A percentile compares a stretch with the other conserved stretches of the same genome.
Conservation (phyloP, 148 eudicot genomes). For the Rhododendron ferrugineum region DNA sequence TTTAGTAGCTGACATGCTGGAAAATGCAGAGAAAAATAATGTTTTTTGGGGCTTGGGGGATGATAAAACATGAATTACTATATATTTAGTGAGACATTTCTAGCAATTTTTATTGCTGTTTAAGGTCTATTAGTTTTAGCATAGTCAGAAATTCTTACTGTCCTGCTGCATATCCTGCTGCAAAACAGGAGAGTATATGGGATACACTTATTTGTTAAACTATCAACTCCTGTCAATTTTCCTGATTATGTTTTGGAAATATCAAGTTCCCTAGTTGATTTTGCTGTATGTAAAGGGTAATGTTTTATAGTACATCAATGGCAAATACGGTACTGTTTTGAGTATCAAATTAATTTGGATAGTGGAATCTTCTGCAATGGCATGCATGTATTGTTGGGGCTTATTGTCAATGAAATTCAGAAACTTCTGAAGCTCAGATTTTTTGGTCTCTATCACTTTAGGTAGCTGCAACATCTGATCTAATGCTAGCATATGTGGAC, state of each 20-base stretch:
- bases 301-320: background rate
- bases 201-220: background rate
- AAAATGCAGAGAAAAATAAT: background rate
- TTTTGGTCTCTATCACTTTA: constrained; percentile 12
- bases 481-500: constrained; percentile 91
- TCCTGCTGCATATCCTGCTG: background rate
- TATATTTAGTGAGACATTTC: background rate
- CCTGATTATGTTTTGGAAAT: constrained; percentile 1
- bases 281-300: background rate
- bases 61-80: background rate
- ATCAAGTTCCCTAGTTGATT: background rate
- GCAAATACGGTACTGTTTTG: background rate
- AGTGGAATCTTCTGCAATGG: background rate
- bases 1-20: background rate
- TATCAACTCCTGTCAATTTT: background rate
- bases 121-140: background rate
- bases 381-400: background rate
- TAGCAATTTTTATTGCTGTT: background rate
- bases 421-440: background rate
- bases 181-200: background rate
- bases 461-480: constrained; percentile 97
- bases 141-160: background rate
- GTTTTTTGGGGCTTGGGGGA: background rate
- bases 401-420: background rate
- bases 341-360: constrained; percentile 1